Base-by-base conservation (phyloP, 305 asterid species). In the Coffea humblotiana region DNA sequence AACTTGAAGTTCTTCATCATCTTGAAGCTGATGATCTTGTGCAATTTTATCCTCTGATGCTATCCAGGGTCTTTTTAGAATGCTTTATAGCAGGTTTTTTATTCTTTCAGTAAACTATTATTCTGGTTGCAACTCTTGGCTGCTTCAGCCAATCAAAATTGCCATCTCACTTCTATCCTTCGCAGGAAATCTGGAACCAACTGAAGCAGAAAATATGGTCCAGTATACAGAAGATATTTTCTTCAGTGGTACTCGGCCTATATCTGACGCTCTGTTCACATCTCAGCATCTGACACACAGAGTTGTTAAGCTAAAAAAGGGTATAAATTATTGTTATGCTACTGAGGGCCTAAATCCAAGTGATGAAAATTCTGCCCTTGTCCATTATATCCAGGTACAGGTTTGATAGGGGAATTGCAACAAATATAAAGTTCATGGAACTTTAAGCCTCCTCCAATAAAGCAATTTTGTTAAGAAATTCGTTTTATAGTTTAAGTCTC, bases 331-430 rank as follows among this genome's bases (percentile, higher is more conserved):
- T 87, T 77, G 88, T 84, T 90, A 91, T 84, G 80, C 89, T 83
- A 83, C 86, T 5, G 88, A 90, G 79, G 98, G 95, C 85, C 88
- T 91, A 66, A 95, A 93, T 92, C 93, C 96, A 64, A 92, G 89
- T 81, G 98, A 95, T 69, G 97, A 92, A 80, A 95, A 93, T 83
- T 95, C 98, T 80, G 90, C 98, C 79, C 97, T 95, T 71, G 78
- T 93, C 74, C 97, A 93, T 86, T 95, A 93, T 89, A 91, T 95
- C 85, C 98, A 95, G 95, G 98, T 94, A 88, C n/a, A 48, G 21
- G 25, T 73, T 58, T 10, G 8, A 18, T 19, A 58, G 25, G 25
- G 64, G 23, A 58, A 58, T 58, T 21, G 21, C 61, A 54, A 54
- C 21, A 19, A 19, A 58, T 18, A 23, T 21, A 56, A 56, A 56